Conservation (phyloP, 805 yeast species). For the Nakazawaea laoshanensis region DNA sequence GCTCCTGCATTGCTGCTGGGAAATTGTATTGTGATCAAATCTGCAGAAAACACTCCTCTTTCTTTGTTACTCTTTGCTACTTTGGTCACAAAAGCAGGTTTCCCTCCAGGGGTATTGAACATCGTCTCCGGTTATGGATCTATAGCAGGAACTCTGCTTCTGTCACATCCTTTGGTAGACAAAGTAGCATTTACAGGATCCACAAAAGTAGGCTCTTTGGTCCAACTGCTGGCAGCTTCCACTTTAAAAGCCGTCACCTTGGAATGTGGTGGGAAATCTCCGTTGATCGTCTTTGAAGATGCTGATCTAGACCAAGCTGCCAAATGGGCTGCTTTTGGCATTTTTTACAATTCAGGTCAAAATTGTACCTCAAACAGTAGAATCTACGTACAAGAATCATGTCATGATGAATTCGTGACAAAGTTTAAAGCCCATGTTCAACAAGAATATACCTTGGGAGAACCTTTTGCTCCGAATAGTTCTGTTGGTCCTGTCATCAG, state of each 20-base stretch:
- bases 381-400: slow-evolving; percentile 45
- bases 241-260: slow-evolving; percentile 58
- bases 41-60: slow-evolving; percentile 72
- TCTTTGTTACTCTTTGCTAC: slow-evolving; percentile 55
- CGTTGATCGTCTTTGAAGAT: slow-evolving; percentile 52
- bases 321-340: slow-evolving; percentile 60
- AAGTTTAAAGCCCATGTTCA: slow-evolving; percentile 35
- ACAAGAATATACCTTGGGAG: slow-evolving; percentile 46
- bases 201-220: slow-evolving; percentile 56
- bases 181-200: slow-evolving; percentile 63
- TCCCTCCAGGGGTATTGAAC: slow-evolving; percentile 72
- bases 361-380: slow-evolving; percentile 63
- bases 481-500: slow-evolving; percentile 60
- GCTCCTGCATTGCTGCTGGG: slow-evolving; percentile 82
- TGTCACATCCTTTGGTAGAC: slow-evolving; percentile 48
- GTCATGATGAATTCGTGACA: slow-evolving; percentile 45
- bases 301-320: slow-evolving; percentile 59
- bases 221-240: slow-evolving; percentile 52
- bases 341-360: slow-evolving; percentile 60
- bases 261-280: slow-evolving; percentile 72
- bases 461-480: slow-evolving; percentile 36
- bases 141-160: slow-evolving; percentile 60
- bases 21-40: slow-evolving; percentile 61
- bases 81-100: slow-evolving; percentile 54
- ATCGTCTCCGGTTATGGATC: slow-evolving; percentile 64